Conservation (phyloP, 495 filamentous ascomycete species). For the Hyaloscypha hepaticicola region DNA sequence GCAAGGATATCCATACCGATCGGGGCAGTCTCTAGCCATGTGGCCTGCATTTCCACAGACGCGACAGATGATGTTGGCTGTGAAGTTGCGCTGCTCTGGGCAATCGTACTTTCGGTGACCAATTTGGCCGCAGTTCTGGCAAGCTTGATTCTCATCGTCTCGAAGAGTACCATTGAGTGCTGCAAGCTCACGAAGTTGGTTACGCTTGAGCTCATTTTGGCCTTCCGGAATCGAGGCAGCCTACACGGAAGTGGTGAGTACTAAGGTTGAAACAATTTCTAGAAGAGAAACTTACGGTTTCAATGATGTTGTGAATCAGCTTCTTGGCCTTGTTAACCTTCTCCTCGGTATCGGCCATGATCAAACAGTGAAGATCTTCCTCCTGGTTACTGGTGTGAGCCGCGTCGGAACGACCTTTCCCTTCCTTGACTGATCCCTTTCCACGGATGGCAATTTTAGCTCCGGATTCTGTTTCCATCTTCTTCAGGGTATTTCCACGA, state of each 20-base stretch:
- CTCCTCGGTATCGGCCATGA: constrained; percentile 98
- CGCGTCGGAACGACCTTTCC: constrained; percentile 97
- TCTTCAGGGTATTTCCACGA: constrained; percentile 98
- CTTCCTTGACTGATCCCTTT: constrained; percentile 99
- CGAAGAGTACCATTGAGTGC: constrained; percentile 97
- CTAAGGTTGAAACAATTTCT: neutral
- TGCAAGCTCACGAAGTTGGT: constrained; percentile 95
- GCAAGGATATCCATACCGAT: constrained; percentile 38
- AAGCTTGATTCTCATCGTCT: constrained; percentile 98
- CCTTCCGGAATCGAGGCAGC: constrained; percentile 97
- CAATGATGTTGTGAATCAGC: constrained; percentile 94
- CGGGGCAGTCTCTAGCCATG: constrained; percentile 91
- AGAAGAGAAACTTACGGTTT: constrained; percentile 69
- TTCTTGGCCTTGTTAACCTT: constrained; percentile 98
- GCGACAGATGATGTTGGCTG: constrained; percentile 98
- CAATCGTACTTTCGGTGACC: constrained; percentile 99
- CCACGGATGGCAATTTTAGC: constrained; percentile 99
- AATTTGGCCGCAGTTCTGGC: constrained; percentile 99
- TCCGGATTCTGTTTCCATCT: constrained; percentile 95
- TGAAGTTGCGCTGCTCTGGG: constrained; percentile 95
- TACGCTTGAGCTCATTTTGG: constrained; percentile 96
- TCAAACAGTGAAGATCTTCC: constrained; percentile 96
- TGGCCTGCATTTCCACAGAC: constrained; percentile 95
- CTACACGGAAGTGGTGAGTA: constrained; percentile 48
- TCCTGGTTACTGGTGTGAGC: constrained; percentile 99